These are phyloP conservation scores for Trichophaea hybrida DNA, from an alignment of 2,329 filamentous ascomycete genomes.

Conservation along the genomic window DNA sequence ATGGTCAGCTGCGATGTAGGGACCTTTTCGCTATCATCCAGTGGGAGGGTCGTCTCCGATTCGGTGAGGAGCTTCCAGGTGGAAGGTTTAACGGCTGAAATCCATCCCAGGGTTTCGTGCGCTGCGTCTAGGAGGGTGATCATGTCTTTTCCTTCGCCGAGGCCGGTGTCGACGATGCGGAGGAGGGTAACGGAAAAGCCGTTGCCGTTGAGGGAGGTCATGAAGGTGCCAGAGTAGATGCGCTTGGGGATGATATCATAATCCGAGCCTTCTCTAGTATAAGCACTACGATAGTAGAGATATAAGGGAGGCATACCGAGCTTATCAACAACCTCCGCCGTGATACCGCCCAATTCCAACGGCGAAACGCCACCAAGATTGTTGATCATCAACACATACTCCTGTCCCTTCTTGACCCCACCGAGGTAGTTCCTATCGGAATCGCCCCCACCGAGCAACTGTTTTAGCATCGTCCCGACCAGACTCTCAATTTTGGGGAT, in stretches of 20 bases:
- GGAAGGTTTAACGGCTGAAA: conserved; percentile 42
- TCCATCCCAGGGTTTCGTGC: conserved; percentile 53
- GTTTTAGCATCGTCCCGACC: conserved; percentile 48
- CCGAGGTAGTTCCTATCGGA: conserved; percentile 49
- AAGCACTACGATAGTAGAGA: neutral
- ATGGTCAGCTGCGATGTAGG: conserved; percentile 32
- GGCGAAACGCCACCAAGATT: conserved; percentile 55
- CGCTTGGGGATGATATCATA: conserved; percentile 48
- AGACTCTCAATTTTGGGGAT: conserved; percentile 36
- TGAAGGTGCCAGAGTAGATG: conserved; percentile 51
- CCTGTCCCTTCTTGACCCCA: conserved; percentile 44
- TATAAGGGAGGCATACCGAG: conserved; percentile 29
- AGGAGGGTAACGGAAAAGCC: conserved; percentile 57
- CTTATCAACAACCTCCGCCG: conserved; percentile 49
- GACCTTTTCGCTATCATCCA: conserved; percentile 29
- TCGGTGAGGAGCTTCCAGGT: conserved; percentile 37
- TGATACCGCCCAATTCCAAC: conserved; percentile 52
- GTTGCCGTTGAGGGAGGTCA: conserved; percentile 57
- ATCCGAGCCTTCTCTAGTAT: conserved; percentile 31
- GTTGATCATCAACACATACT: conserved; percentile 47
- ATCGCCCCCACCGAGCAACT: conserved; percentile 48
- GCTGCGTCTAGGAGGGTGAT: conserved; percentile 53
- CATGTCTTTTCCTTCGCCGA: conserved; percentile 37
- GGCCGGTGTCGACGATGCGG: conserved; percentile 45
- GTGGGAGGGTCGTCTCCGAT: neutral